Evolutionary conservation across 2,329 filamentous ascomycete genomes (phyloP), one percentile per base, ranked within the genome.

Genomic region (Amauroascus verrucosus): DNA sequence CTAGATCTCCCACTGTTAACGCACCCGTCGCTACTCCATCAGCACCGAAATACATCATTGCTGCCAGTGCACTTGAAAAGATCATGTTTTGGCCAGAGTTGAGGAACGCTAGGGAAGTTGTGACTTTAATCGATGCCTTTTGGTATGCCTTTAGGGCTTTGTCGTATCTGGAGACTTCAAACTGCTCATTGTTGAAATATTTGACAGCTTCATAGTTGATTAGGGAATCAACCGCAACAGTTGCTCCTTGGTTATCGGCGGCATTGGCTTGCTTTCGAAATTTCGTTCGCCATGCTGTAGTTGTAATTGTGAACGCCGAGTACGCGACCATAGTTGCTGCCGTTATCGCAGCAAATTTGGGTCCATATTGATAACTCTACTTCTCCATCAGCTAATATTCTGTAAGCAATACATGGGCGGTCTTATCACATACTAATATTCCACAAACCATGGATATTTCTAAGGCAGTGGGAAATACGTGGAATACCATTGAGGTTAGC

Each of bases 121-220:
- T 88, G 32, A 98, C 87, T 67, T 97, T 97, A 75, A 98, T 97
- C 14, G 89, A 95, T 54, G 89, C 90, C 67, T 85, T 85, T 68
- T 98, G 88, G 67, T 98, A 98, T 55, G 84, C 79, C 59, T 83
- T 79, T 22, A 98, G 75, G 0, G 93, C 89, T 62, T 84, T 81
- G 69, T 97, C 90, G 67, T 98, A 98, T 40, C 93, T 82, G 30
- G 80, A 79, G 41, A 95, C 88, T 72, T 98, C 93, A 60, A 89
- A 97, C 60, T 86, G 88, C 66, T 98, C 94, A 64, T 98, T 98
- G 75, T 98, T 98, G 74, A 97, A 98, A 73, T 97, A 95, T 72
- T 98, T 98, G 65, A 98, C 93, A 13, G 94, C 91, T 70, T 98
- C 93, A 65, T 96, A 98, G 73, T 98, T 98, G 75, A 98, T 95